Evolutionary conservation across 202 grass and related monocot species (phyloP).

Genomic region (Setaria italica): DNA sequence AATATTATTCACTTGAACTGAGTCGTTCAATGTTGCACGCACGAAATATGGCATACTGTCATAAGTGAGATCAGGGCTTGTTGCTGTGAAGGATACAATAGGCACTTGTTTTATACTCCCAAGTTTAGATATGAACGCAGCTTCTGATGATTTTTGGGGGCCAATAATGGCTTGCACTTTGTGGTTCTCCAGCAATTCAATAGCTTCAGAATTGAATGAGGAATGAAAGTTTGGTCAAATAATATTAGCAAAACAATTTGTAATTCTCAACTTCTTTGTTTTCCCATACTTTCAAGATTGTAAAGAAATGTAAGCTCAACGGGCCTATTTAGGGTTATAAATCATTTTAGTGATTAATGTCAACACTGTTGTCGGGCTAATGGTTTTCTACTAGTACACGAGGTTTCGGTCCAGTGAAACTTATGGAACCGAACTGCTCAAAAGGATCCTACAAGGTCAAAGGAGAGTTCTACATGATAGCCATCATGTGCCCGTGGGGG

Average conservation of each 20-base stretch:
- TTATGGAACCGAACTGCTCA: too few species aligned
- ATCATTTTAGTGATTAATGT: background rate
- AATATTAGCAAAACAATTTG: background rate
- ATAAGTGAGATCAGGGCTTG: constrained; percentile 46
- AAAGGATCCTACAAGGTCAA: too few species aligned
- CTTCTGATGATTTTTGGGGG: constrained; percentile 59
- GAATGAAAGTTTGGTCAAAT: background rate
- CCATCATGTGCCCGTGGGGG: too few species aligned
- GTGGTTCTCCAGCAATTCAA: constrained; percentile 48
- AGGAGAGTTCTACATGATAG: too few species aligned
- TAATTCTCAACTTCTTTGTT: background rate
- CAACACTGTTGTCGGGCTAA: too few species aligned
- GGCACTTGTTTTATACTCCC: constrained; percentile 52
- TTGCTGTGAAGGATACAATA: constrained; percentile 59
- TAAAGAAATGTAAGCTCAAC: background rate
- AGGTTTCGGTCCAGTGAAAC: too few species aligned
- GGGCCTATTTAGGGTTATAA: background rate
- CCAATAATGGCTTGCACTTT: constrained; percentile 56
- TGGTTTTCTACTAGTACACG: too few species aligned
- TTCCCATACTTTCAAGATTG: background rate
- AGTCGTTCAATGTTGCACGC: constrained; percentile 53
- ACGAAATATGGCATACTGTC: constrained; percentile 50
- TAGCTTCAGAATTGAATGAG: constrained; percentile 19
- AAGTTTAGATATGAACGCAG: constrained; percentile 45
- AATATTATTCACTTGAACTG: constrained; percentile 51